These are phyloP conservation scores for Mycena pura DNA, from an alignment of 768 basidiomycete species.

Conservation along the genomic window DNA sequence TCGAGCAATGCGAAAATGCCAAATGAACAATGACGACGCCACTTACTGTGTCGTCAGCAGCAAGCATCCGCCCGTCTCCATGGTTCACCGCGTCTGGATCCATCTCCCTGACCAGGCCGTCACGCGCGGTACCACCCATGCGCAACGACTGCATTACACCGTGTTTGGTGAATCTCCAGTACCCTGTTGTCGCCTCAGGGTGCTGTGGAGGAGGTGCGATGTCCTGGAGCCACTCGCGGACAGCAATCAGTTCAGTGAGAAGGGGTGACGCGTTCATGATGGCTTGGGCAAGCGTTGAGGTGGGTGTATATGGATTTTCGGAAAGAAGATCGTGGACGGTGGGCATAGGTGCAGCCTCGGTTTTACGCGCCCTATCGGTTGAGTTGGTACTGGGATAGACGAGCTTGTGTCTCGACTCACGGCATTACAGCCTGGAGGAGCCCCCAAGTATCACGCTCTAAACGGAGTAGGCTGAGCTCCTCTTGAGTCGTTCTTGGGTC, in stretches of 20 bases:
- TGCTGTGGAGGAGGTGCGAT: slow-evolving; percentile 64
- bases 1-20: background rate
- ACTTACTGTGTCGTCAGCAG: slow-evolving; percentile 80
- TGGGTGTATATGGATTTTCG: slow-evolving; percentile 84
- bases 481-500: slow-evolving; percentile 47
- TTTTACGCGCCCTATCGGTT: slow-evolving; percentile 67
- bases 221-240: slow-evolving; percentile 90
- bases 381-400: background rate
- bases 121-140: slow-evolving; percentile 50
- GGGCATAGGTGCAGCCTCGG: slow-evolving; percentile 52
- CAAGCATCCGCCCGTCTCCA: slow-evolving; percentile 63
- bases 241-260: slow-evolving; percentile 77
- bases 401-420: slow-evolving; percentile 47
- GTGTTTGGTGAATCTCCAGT: slow-evolving; percentile 85
- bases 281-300: slow-evolving; percentile 74
- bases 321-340: slow-evolving; percentile 62
- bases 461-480: slow-evolving; percentile 66
- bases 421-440: slow-evolving; percentile 80
- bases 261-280: slow-evolving; percentile 72
- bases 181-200: slow-evolving; percentile 80
- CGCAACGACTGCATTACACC: slow-evolving; percentile 69
- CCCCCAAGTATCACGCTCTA: slow-evolving; percentile 86
- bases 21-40: background rate
- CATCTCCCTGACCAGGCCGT: slow-evolving; percentile 67
- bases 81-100: slow-evolving; percentile 83